Evolutionary conservation across 1,139 yeast genomes (phyloP).

Genomic region (Lodderomyces margitis): DNA sequence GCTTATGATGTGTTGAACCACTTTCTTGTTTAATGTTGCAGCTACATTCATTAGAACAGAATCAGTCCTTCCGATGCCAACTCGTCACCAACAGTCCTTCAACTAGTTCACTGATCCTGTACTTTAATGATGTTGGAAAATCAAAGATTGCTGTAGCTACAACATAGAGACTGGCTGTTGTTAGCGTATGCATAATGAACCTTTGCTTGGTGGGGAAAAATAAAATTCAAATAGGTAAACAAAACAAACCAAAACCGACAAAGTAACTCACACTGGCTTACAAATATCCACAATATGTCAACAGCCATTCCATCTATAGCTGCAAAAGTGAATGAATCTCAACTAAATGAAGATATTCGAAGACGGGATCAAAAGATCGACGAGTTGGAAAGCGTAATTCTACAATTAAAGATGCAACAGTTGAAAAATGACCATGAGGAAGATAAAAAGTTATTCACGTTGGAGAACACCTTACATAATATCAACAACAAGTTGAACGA

Average conservation of each 20-base stretch:
- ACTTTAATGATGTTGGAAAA: too few species aligned
- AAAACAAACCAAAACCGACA: too few species aligned
- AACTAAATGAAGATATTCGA: constrained; percentile 22
- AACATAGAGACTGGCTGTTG: too few species aligned
- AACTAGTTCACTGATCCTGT: too few species aligned
- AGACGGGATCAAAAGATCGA: constrained; percentile 37
- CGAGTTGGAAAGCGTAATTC: constrained; percentile 37
- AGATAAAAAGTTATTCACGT: constrained; percentile 39
- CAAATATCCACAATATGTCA: neutral
- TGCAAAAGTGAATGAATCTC: neutral
- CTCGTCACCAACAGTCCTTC: too few species aligned
- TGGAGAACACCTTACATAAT: constrained; percentile 40
- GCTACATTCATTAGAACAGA: too few species aligned
- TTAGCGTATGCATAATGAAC: too few species aligned
- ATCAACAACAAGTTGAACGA: constrained; percentile 40
- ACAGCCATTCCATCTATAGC: neutral
- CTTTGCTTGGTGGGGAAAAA: neutral
- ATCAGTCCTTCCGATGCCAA: too few species aligned
- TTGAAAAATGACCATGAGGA: constrained; percentile 43
- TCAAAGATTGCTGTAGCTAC: too few species aligned
- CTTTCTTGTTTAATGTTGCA: too few species aligned
- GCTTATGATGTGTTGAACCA: too few species aligned
- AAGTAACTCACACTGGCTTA: neutral
- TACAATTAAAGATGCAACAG: constrained; percentile 36
- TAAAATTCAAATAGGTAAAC: neutral